phyloP scores from a whole-genome alignment of 1,139 yeast species.

The Yamadazyma oceani region DNA sequence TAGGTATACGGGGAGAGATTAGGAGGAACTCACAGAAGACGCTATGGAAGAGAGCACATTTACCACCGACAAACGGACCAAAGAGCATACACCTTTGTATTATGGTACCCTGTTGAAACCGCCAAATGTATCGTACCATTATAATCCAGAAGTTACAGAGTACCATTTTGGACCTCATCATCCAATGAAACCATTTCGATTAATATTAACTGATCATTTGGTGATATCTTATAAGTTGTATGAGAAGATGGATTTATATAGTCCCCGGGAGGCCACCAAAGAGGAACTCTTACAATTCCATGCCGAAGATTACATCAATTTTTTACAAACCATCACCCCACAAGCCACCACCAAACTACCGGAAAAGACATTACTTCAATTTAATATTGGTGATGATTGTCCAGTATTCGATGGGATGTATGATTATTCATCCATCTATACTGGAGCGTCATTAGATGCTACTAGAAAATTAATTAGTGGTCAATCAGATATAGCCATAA shows the following conservation, averaged over 20 bases:
- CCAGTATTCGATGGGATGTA: conserved; percentile 96
- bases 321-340: conserved; percentile 78
- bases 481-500: conserved; percentile 92
- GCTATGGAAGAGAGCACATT: conserved; percentile 28
- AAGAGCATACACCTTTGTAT: conserved; percentile 58
- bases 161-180: conserved; percentile 91
- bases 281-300: conserved; percentile 82
- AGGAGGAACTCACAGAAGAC: no score
- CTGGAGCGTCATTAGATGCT: conserved; percentile 98
- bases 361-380: conserved; percentile 60
- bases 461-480: conserved; percentile 91
- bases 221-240: conserved; percentile 83
- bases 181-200: conserved; percentile 97
- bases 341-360: conserved; percentile 65
- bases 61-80: conserved; percentile 57
- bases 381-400: conserved; percentile 96
- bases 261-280: conserved; percentile 77
- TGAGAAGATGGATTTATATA: conserved; percentile 85
- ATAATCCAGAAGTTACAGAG: conserved; percentile 76
- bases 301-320: conserved; percentile 83
- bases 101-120: conserved; percentile 39
- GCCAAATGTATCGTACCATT: conserved; percentile 77
- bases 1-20: no score
- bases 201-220: conserved; percentile 91
- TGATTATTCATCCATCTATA: conserved; percentile 90